Percentiles rank a stretch among this genome's conserved stretches.
phyloP scores from a whole-genome alignment of 2,329 filamentous ascomycete species.

The Scorias spongiosa region DNA sequence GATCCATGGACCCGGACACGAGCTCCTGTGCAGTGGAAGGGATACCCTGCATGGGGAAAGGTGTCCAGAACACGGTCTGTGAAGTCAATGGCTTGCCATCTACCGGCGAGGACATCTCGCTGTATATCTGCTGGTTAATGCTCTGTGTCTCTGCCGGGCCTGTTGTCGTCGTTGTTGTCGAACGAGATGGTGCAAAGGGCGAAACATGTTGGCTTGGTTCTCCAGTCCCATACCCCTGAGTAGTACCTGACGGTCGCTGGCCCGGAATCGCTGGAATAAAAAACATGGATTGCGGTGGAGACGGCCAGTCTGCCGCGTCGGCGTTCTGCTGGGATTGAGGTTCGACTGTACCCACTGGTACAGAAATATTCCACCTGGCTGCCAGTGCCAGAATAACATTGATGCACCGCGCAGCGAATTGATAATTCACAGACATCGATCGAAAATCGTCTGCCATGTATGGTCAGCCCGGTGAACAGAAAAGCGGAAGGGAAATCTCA shows the following conservation, averaged over 20 bases:
- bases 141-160: constrained; percentile 4
- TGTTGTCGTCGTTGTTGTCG: neutral
- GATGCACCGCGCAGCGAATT: constrained; percentile 27
- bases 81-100: constrained; percentile 9
- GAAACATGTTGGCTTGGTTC: constrained; percentile 8
- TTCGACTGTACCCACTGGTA: constrained; percentile 23
- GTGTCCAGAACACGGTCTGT: constrained; percentile 23
- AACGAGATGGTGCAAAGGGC: constrained; percentile 9
- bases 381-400: constrained; percentile 28
- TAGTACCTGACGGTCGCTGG: constrained; percentile 10
- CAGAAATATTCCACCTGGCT: constrained; percentile 28
- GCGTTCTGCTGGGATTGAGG: constrained; percentile 13
- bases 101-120: constrained; percentile 5
- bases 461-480: neutral
- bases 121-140: constrained; percentile 12
- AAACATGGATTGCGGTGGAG: constrained; percentile 14
- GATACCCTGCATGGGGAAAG: constrained; percentile 24
- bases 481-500: neutral
- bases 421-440: constrained; percentile 28
- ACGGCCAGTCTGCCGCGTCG: constrained; percentile 2
- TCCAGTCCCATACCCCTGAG: constrained; percentile 6
- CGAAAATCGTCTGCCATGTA: constrained; percentile 20
- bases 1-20: neutral
- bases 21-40: constrained; percentile 12
- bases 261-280: constrained; percentile 17